These are phyloP conservation scores for Mycena sp. DNA, from an alignment of 1,284 basidiomycete genomes.

Conservation along the genomic window DNA sequence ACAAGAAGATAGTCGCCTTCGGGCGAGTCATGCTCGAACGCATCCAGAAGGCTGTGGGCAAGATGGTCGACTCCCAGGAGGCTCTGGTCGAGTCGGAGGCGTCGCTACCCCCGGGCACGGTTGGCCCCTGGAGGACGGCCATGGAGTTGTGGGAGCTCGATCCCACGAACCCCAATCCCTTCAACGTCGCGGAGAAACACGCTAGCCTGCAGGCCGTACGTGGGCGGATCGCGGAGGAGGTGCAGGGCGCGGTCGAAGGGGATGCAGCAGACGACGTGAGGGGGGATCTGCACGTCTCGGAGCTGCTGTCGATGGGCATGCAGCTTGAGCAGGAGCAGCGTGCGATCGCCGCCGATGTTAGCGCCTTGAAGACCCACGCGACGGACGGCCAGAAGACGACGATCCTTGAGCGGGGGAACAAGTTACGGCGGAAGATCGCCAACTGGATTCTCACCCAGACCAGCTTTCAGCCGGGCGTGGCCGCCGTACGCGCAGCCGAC, in stretches of 20 bases:
- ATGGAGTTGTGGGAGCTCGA: background rate
- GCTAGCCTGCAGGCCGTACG: background rate
- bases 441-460: background rate
- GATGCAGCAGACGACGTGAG: background rate
- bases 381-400: background rate
- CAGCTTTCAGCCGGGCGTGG: too few relatives aligned
- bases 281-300: background rate
- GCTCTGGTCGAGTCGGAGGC: background rate
- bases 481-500: background rate
- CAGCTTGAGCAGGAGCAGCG: background rate
- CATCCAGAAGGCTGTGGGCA: too few relatives aligned
- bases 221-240: background rate
- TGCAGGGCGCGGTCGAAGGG: background rate
- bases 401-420: background rate
- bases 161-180: background rate
- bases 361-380: background rate
- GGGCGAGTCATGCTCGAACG: too few relatives aligned
- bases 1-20: too few relatives aligned
- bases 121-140: background rate
- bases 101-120: background rate
- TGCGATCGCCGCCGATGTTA: background rate
- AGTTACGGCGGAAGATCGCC: background rate
- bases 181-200: background rate
- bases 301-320: background rate
- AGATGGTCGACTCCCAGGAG: too few relatives aligned